Evolutionary conservation across 2,329 filamentous ascomycete genomes (phyloP).

Genomic region (Penicillium crustosum): DNA sequence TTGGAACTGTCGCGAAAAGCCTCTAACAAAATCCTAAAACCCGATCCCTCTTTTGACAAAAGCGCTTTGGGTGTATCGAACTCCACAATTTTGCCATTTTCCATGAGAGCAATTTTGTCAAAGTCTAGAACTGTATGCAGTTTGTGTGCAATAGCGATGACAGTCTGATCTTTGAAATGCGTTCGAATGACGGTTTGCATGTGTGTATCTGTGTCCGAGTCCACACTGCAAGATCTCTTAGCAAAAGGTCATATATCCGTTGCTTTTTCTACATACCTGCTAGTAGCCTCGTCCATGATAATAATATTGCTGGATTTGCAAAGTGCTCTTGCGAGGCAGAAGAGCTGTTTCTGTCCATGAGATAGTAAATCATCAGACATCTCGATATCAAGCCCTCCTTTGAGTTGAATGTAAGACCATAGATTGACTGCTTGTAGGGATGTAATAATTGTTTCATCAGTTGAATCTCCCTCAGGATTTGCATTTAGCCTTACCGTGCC

Average conservation of each 20-base stretch:
- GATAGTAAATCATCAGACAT: constrained; percentile 41
- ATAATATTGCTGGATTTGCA: constrained; percentile 38
- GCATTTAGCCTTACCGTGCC: constrained; percentile 25
- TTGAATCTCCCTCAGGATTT: constrained; percentile 11
- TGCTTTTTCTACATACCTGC: constrained; percentile 14
- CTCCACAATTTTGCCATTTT: constrained; percentile 27
- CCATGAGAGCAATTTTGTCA: constrained; percentile 31
- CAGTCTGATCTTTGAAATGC: constrained; percentile 54
- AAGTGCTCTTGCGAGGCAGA: constrained; percentile 58
- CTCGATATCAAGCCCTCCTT: constrained; percentile 31
- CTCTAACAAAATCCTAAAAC: constrained; percentile 21
- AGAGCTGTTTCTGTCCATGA: constrained; percentile 60
- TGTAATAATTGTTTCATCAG: constrained; percentile 25
- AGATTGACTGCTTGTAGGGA: constrained; percentile 28
- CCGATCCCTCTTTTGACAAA: constrained; percentile 17
- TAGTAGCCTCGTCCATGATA: constrained; percentile 26
- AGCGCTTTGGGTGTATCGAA: constrained; percentile 21
- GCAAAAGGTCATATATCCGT: background rate
- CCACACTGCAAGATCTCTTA: constrained; percentile 44
- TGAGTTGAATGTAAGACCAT: constrained; percentile 29
- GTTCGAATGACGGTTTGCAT: constrained; percentile 55
- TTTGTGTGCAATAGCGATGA: constrained; percentile 56
- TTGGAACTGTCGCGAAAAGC: constrained; percentile 1
- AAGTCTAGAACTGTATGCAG: constrained; percentile 40
- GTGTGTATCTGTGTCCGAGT: constrained; percentile 52